Evolutionary conservation across 2,329 filamentous ascomycete genomes (phyloP), one percentile per base, ranked within the genome.

Genomic region (Aspergillus sp.): DNA sequence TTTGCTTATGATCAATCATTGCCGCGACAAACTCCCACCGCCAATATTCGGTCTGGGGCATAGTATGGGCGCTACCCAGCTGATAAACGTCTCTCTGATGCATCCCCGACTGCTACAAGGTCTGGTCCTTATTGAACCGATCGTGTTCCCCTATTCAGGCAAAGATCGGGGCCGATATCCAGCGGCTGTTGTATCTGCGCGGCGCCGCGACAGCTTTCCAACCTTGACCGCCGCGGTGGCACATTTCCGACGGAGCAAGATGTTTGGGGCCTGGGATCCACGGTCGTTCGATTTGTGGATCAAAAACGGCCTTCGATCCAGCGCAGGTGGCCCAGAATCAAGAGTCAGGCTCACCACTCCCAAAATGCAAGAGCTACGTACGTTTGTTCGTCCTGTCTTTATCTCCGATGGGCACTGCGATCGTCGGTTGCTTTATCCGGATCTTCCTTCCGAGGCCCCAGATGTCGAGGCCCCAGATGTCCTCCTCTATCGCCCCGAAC

Each of bases 1-100:
- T 3, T 78, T 91, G 19, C 82, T 90, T 64, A 54, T 71, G 59
- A 63, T 69, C 59, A 67, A 68, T 35, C 52, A 63, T 10, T 68
- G 67, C 44, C 58, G 65, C 22, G 54, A 62, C 17, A 51, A 67
- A 17, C 70, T 71, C 65, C 65, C 67, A 1, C 63, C 55, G 20
- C 91, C 91, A 0, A 75, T 95, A n/a, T 73, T 95, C 58, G 90
- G 88, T 52, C 70, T 95, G n/a, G 90, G 88, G 11, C 91, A 96
- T 72, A 93, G 88, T 58, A 89, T 92, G 74, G 91, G 91, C 59
- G 89, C 79, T 7, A 33, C 30, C 13, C 30, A 33, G 30, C 13
- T 33, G 13, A 33, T 33, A 13, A 13, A 13, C 13, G 30, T 13
- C 7, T 33, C 30, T 33, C 30, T 33, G 7, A 33, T 33, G 30